Evolutionary conservation across 1,284 basidiomycete genomes (phyloP).

Genomic region (Naganishia cerealis): DNA sequence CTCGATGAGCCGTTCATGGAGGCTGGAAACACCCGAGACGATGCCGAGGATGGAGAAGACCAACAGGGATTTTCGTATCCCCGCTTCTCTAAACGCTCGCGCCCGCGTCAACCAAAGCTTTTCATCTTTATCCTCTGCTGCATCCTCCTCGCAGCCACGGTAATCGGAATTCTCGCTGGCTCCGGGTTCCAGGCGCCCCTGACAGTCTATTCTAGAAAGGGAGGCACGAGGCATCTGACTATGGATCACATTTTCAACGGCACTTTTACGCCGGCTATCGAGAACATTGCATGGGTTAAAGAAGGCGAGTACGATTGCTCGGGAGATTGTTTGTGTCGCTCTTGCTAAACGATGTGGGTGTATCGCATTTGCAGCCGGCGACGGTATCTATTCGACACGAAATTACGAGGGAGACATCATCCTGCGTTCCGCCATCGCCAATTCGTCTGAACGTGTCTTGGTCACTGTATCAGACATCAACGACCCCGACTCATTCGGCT

Average conservation of each 20-base stretch:
- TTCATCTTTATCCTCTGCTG: constrained; percentile 47
- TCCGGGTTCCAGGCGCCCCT: constrained; percentile 46
- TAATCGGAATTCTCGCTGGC: constrained; percentile 49
- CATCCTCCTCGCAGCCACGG: constrained; percentile 44
- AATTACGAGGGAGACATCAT: constrained; percentile 63
- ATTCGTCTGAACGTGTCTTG: constrained; percentile 41
- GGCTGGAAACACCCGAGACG: constrained; percentile 36
- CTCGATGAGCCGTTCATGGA: constrained; percentile 45
- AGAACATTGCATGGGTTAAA: constrained; percentile 72
- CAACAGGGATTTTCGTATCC: constrained; percentile 28
- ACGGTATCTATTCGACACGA: constrained; percentile 74
- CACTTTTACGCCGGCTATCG: constrained; percentile 61
- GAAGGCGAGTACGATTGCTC: constrained; percentile 63
- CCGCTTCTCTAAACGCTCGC: constrained; percentile 31
- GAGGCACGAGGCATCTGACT: constrained; percentile 67
- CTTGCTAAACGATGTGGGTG: neutral
- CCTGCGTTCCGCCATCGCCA: constrained; percentile 71
- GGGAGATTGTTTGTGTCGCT: constrained; percentile 7
- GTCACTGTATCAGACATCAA: constrained; percentile 43
- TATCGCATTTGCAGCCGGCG: constrained; percentile 64
- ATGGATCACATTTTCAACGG: constrained; percentile 89
- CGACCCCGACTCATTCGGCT: constrained; percentile 34
- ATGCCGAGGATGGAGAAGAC: constrained; percentile 14
- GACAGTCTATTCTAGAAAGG: constrained; percentile 47
- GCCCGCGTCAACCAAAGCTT: constrained; percentile 33